Percentiles rank a stretch among this genome's conserved stretches.
Evolutionary conservation across 2,329 filamentous ascomycete genomes (phyloP).

Genomic region (Chaetomium sp.): DNA sequence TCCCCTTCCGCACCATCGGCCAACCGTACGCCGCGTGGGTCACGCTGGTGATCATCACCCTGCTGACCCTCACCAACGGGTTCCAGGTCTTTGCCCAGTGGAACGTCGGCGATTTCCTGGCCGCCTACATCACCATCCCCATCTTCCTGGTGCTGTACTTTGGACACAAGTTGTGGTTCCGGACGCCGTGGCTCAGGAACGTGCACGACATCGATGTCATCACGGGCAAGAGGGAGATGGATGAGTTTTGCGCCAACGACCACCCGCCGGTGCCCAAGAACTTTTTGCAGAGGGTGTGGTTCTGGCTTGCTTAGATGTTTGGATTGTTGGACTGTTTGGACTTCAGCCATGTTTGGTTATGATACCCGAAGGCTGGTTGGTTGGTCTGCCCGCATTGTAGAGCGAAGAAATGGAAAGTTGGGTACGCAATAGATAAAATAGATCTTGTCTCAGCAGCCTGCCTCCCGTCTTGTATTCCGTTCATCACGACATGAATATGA

Average conservation of each 20-base stretch:
- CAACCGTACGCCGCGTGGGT: constrained; percentile 68
- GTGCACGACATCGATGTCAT: constrained; percentile 56
- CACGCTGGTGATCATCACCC: constrained; percentile 57
- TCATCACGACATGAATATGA: too few relatives aligned
- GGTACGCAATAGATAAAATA: neutral
- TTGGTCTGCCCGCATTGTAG: neutral
- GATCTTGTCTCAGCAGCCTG: neutral
- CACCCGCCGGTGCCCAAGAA: constrained; percentile 53
- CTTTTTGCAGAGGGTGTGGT: constrained; percentile 56
- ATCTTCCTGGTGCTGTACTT: constrained; percentile 63
- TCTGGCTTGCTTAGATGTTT: constrained; percentile 52
- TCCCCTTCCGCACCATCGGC: constrained; percentile 55
- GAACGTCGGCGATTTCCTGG: constrained; percentile 64
- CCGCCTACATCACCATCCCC: constrained; percentile 64
- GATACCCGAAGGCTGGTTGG: neutral
- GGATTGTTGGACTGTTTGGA: neutral
- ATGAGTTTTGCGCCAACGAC: constrained; percentile 56
- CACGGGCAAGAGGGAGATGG: constrained; percentile 64
- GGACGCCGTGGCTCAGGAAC: constrained; percentile 48
- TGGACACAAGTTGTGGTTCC: constrained; percentile 58
- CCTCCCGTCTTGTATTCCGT: too few relatives aligned
- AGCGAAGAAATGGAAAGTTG: neutral
- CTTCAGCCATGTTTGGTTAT: neutral
- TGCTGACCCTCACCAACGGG: constrained; percentile 73
- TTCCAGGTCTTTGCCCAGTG: constrained; percentile 76